Conservation (phyloP, 179 eudicot genomes). For the Spergularia azorica region DNA sequence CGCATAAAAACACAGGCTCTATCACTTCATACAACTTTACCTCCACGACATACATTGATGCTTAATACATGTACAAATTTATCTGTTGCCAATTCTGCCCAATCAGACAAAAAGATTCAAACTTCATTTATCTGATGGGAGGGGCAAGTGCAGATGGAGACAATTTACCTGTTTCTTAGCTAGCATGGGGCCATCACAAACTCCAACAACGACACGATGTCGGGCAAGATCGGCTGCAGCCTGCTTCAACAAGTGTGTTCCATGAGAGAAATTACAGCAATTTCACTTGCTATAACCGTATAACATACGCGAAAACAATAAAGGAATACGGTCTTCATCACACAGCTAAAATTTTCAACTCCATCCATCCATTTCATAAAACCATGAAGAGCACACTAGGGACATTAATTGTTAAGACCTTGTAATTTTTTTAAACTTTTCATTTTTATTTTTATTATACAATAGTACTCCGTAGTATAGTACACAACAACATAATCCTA, state of each 20-base stretch:
- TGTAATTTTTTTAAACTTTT: not conserved
- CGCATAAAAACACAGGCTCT: not conserved
- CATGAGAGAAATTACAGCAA: constrained; percentile 1
- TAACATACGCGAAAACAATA: not conserved
- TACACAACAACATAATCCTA: not conserved
- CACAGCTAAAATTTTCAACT: not conserved
- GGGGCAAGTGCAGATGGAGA: too few relatives aligned
- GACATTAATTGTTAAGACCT: not conserved
- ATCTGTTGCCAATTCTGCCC: too few relatives aligned
- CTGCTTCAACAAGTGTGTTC: constrained; percentile 31
- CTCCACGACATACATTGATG: too few relatives aligned
- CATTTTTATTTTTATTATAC: not conserved
- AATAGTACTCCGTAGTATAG: not conserved
- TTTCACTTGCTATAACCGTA: not conserved
- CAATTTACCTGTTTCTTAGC: constrained; percentile 64
- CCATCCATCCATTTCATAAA: not conserved
- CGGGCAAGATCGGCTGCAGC: constrained; percentile 76
- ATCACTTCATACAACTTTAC: too few relatives aligned
- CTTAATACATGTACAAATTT: too few relatives aligned
- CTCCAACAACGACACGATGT: constrained; percentile 78
- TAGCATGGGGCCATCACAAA: constrained; percentile 89
- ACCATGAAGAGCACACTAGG: not conserved
- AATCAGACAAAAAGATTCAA: too few relatives aligned
- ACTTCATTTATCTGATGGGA: too few relatives aligned
- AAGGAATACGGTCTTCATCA: not conserved